Percentiles rank a stretch among this genome's conserved stretches.
Evolutionary conservation across 805 yeast species (phyloP).

Genomic region (Lipomyces anomalus): DNA sequence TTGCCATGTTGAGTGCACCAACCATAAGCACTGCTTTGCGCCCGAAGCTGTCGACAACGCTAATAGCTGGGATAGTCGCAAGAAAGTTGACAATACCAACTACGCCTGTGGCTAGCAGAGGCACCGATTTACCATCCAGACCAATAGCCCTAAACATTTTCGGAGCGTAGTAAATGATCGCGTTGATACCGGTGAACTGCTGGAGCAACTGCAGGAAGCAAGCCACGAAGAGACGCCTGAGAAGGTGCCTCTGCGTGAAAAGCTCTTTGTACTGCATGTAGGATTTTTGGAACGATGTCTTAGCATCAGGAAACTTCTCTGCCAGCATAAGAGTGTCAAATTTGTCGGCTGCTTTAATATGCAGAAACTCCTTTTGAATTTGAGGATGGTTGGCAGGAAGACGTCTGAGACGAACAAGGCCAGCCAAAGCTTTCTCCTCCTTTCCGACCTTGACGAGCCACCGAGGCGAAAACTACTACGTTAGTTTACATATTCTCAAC

Average conservation of each 20-base stretch:
- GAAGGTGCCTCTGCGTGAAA: conserved; percentile 11
- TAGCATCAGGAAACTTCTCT: conserved; percentile 20
- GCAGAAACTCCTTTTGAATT: conserved; percentile 23
- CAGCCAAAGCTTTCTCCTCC: conserved; percentile 26
- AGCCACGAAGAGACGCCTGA: conserved; percentile 16
- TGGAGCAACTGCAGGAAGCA: conserved; percentile 24
- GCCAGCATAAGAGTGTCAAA: conserved; percentile 24
- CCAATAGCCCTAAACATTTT: conserved; percentile 44
- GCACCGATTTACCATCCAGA: conserved; percentile 43
- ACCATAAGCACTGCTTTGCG: conserved; percentile 55
- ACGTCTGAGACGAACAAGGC: conserved; percentile 25
- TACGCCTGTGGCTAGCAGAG: conserved; percentile 41
- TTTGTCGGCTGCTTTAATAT: conserved; percentile 28
- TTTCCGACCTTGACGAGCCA: conserved; percentile 34
- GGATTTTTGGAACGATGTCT: conserved; percentile 7
- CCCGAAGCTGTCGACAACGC: conserved; percentile 54
- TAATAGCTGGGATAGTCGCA: conserved; percentile 52
- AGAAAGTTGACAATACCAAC: conserved; percentile 44
- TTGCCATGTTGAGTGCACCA: conserved; percentile 61
- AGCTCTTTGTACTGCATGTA: conserved; percentile 15
- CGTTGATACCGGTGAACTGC: conserved; percentile 42
- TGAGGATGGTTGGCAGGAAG: conserved; percentile 14
- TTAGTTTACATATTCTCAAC: no score
- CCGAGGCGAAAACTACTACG: conserved; percentile 50
- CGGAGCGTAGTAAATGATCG: conserved; percentile 45